Evolutionary conservation across 345 rosid genomes (phyloP), one percentile per base, ranked within the genome.

Genomic region (Jatropha curcas): DNA sequence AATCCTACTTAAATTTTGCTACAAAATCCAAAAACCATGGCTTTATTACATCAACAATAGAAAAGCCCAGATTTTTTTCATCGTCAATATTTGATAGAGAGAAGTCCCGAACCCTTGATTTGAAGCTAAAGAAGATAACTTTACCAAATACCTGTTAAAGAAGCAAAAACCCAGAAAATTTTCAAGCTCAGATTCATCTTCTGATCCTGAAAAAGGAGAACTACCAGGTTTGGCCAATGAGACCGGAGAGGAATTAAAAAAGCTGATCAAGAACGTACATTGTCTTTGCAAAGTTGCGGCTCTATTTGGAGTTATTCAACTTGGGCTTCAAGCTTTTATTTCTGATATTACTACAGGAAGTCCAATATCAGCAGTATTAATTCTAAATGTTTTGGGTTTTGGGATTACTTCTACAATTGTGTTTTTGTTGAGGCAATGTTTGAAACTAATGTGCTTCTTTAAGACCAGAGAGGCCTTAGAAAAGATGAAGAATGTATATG

Each of bases 391-490:
- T n/a, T 67, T 87, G 5, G 97, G 97, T 0, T 91, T 91, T 13
- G 94, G 94, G 4, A 90, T 95, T 73, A 98, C 98, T 0, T 92
- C 92, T 51, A 79, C 96, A 0, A 34, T 92, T 83, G 98, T 97
- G 4, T 83, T 95, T 70, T 77, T 92, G 92, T 8, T 95, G 77
- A 85, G 99, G 76, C 86, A 87, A 34, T 88, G 91, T 7, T 60
- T 92, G 85, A 92, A 91, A 86, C 90, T 94, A 2, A 92, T 95
- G 88, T 77, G 79, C 76, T 92, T 95, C 85, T 86, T 92, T 75
- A 90, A 83, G 82, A 92, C 89, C 84, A 94, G 89, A 96, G 98
- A 92, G 82, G 92, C n/a, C n/a, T n/a, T n/a, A n/a, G n/a, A n/a
- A n/a, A n/a, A n/a, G n/a, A n/a, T n/a, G n/a, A n/a, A n/a, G n/a